Evolutionary conservation across 805 yeast species (phyloP).

Genomic region (Hanseniaspora mollemarum): DNA sequence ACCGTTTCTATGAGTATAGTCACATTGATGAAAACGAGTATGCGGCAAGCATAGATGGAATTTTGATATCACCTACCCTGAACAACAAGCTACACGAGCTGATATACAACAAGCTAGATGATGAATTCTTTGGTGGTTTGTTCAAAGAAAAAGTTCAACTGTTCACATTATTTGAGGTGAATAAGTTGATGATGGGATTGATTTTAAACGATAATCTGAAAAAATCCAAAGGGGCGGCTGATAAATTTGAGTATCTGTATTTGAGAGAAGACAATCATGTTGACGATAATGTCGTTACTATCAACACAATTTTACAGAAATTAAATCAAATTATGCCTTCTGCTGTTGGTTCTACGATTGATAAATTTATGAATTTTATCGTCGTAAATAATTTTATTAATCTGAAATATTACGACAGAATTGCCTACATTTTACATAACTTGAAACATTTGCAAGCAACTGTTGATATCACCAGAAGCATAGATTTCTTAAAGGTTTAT

Average conservation of each 20-base stretch:
- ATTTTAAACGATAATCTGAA: neutral
- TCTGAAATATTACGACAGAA: neutral
- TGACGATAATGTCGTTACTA: neutral
- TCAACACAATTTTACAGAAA: neutral
- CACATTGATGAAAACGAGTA: neutral
- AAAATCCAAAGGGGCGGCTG: neutral
- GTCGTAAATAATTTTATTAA: slow-evolving; percentile 3
- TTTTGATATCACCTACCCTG: neutral
- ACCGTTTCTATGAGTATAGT: neutral
- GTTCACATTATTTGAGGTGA: neutral
- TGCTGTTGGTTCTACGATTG: neutral
- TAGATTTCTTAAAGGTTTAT: slow-evolving; percentile 1
- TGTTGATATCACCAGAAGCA: neutral
- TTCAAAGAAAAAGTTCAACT: neutral
- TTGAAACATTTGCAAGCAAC: neutral
- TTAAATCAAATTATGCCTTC: neutral
- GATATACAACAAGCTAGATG: neutral
- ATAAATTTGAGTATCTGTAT: slow-evolving; percentile 2
- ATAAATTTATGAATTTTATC: slow-evolving; percentile 2
- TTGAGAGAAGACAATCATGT: slow-evolving; percentile 9
- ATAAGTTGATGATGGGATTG: neutral
- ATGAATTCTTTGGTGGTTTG: neutral
- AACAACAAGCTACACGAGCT: neutral
- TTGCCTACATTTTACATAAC: slow-evolving; percentile 1
- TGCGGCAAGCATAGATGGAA: slow-evolving; percentile 1